phyloP scores from a whole-genome alignment of 2,329 filamentous ascomycete species.

The Amphichorda felina region DNA sequence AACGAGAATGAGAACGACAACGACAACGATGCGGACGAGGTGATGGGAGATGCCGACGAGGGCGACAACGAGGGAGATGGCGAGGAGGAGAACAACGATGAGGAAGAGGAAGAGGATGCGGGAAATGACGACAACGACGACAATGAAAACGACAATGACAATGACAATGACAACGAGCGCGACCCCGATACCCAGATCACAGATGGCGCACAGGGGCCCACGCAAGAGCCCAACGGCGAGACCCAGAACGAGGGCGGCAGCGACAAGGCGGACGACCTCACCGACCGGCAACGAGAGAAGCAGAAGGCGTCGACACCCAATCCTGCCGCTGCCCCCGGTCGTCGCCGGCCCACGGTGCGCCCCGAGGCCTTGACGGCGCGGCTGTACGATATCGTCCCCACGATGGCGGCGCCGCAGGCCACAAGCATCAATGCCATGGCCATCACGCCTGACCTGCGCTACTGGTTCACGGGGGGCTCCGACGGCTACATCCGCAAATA shows the following conservation, averaged over 20 bases:
- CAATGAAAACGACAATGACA: conserved; percentile 12
- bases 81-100: conserved; percentile 24
- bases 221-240: conserved; percentile 7
- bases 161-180: conserved; percentile 20
- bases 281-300: conserved; percentile 3
- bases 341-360: conserved; percentile 49
- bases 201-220: conserved; percentile 26
- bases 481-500: conserved; percentile 97
- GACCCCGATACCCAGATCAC: conserved; percentile 8
- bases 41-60: conserved; percentile 11
- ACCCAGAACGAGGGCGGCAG: conserved; percentile 4
- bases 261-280: conserved; percentile 25
- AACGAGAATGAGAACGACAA: conserved; percentile 16
- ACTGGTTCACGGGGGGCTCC: conserved; percentile 86
- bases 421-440: conserved; percentile 92
- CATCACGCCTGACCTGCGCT: conserved; percentile 86
- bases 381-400: conserved; percentile 90
- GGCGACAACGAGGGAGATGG: conserved; percentile 16
- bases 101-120: conserved; percentile 13
- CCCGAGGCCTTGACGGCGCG: conserved; percentile 68
- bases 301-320: conserved; percentile 9
- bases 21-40: conserved; percentile 18
- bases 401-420: conserved; percentile 89
- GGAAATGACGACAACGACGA: conserved; percentile 12
- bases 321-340: conserved; percentile 11